Base-by-base conservation (phyloP, 768 basidiomycete genomes). In the Pleurotus tuber-regium region DNA sequence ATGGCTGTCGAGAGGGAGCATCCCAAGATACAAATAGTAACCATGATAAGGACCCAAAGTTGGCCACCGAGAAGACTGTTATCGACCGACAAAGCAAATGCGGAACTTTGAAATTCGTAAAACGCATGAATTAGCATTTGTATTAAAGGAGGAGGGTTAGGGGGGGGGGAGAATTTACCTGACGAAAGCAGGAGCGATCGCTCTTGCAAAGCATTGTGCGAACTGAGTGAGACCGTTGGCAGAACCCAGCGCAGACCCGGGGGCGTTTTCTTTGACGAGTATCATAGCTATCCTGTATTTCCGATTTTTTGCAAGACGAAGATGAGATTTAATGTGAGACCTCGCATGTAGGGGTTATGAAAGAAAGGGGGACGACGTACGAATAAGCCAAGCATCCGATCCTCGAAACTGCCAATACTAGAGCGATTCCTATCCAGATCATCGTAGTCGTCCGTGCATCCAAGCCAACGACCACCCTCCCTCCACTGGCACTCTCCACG, bases 201-300 rank as follows among this genome's bases (percentile, higher is more conserved):
- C 72, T 30, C 84, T 76, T 25, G 83, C 68, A 25, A 75, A 63
- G 59, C 79, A 82, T 70, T 83, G 82, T n/a, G 70, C 69, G 53
- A 82, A 77, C 55, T 83, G 80, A 9, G 80, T 70, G 36, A 84
- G 63, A 8, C 80, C 82, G 58, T 82, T 81, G 0, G 79, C 76
- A 25, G 75, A 73, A 8, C 82, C 85, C 24, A 86, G 63, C 6
- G 77, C 70, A 10, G 76, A 63, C 41, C 67, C 70, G 1, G 80
- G 81, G 4, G 71, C 64, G 50, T 74, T 66, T 49, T 74, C 70
- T 54, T 82, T 83, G 33, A 75, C 69, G 12, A 86, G 69, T 41
- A 87, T 65, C 71, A 84, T 77, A 63, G 77, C 82, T 25, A 82
- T 55, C 25, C 68, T 68, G 33, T 30, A 42, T n/a, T n/a, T n/a